Evolutionary conservation across 2,329 filamentous ascomycete genomes (phyloP), one percentile per base, ranked within the genome.

Genomic region (Fusarium multiceps): DNA sequence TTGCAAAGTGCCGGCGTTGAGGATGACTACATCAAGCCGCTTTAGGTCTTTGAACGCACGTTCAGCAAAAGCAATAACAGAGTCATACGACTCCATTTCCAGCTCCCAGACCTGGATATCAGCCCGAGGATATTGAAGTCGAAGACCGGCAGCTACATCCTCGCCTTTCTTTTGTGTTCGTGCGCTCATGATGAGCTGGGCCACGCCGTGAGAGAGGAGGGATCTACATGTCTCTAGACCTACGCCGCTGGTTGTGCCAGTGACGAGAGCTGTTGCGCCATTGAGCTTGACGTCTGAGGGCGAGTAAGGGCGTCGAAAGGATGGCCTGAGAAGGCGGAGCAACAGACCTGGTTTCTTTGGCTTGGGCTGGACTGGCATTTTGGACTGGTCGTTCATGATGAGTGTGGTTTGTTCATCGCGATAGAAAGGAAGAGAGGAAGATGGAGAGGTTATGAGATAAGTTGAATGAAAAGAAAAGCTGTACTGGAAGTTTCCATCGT

Each of bases 51-150:
- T 21, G 14, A n/a, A 2, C 7, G 40, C 48, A 25, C 28, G 48
- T 12, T 34, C 21, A 23, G 28, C 48, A 2, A 58, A 54, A 21
- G 37, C 10, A 32, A 54, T 25, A 13, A 58, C 23, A 14, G 55
- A 58, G 4, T 54, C n/a, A 25, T 45, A 45, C 2, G 55, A 21
- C 30, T 58, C 47, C 48, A 58, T 54, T 18, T 43, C 48, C n/a
- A 58, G 28, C 12, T 10, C 13, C 55, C 55, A 54, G 23, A 37
- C 40, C 6, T 58, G 7, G 11, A 54, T 37, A 7, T 14, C 20
- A 13, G 40, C 40, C 12, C 25, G 2, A 10, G 55, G 55, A 23
- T 37, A 59, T 10, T 14, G n/a, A 16, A 11, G 2, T 2, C 28
- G 28, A 28, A 59, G 40, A 13, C 8, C 5, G 0, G 18, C 11